Percentiles rank a stretch among this genome's conserved stretches.
Evolutionary conservation across 192 early-diverging fungal genomes (phyloP).

Genomic region (Martensiomyces pterosporus): DNA sequence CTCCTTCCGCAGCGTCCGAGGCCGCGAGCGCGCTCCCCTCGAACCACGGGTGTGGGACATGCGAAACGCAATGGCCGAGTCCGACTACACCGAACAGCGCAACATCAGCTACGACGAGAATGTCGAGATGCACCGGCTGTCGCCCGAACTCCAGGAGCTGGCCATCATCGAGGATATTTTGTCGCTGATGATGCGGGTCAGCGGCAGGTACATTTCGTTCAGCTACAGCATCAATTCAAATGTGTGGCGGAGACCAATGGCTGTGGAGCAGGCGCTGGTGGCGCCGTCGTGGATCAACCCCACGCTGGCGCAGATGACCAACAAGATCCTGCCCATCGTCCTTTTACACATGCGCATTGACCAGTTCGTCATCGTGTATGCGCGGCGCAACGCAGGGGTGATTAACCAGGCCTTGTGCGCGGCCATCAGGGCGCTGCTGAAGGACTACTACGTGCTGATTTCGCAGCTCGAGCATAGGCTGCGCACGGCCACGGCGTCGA

Average conservation of each 20-base stretch:
- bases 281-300: slow-evolving; percentile 52
- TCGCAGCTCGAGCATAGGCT: slow-evolving; percentile 88
- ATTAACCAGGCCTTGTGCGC: slow-evolving; percentile 89
- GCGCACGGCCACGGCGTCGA: slow-evolving; percentile 50
- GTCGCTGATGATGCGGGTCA: slow-evolving; percentile 84
- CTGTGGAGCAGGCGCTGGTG: slow-evolving; percentile 39
- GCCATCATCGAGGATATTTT: slow-evolving; percentile 85
- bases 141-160: slow-evolving; percentile 66
- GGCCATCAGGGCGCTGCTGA: slow-evolving; percentile 67
- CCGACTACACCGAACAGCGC: slow-evolving; percentile 5
- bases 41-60: slow-evolving; percentile 34
- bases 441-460: slow-evolving; percentile 81
- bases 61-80: slow-evolving; percentile 7
- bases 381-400: slow-evolving; percentile 74
- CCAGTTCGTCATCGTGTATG: slow-evolving; percentile 71
- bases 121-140: slow-evolving; percentile 34
- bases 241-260: slow-evolving; percentile 44
- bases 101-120: slow-evolving; percentile 25
- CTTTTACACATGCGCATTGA: slow-evolving; percentile 70
- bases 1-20: slow-evolving; percentile 39
- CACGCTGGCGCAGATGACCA: slow-evolving; percentile 63
- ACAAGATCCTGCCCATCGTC: slow-evolving; percentile 75
- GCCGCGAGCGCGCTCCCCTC: slow-evolving; percentile 35
- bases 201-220: slow-evolving; percentile 66
- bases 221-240: slow-evolving; percentile 27